Percentiles rank a stretch among this genome's conserved stretches.
phyloP scores from a whole-genome alignment of 2,329 filamentous ascomycete genomes.

The Aspergillus spinulosporus region DNA sequence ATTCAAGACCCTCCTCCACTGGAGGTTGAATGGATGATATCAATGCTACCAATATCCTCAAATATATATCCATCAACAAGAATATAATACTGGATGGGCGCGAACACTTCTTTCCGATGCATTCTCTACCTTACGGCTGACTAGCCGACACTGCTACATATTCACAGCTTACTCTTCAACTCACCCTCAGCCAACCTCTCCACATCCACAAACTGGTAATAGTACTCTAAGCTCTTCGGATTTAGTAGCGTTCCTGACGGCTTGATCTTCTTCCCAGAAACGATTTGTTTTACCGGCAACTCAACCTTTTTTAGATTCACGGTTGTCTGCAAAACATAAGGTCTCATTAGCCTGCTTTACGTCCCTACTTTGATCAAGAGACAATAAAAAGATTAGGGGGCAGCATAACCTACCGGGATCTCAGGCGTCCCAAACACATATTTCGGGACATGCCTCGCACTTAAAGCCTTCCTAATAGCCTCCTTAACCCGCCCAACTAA shows the following conservation, averaged over 20 bases:
- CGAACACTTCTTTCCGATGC: background rate
- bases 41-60: background rate
- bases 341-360: background rate
- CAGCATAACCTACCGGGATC: conserved; percentile 65
- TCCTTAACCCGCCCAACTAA: conserved; percentile 63
- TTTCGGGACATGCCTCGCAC: conserved; percentile 72
- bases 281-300: conserved; percentile 79
- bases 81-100: too few relatives aligned
- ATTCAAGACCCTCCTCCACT: background rate
- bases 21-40: background rate
- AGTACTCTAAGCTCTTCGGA: conserved; percentile 72
- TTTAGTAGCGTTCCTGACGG: conserved; percentile 76
- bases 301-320: conserved; percentile 86
- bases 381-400: background rate
- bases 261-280: conserved; percentile 72
- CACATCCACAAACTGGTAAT: conserved; percentile 74
- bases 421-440: conserved; percentile 78
- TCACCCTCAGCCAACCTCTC: conserved; percentile 58
- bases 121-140: background rate
- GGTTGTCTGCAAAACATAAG: conserved; percentile 59
- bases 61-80: too few relatives aligned
- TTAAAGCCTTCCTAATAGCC: conserved; percentile 66
- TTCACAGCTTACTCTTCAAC: conserved; percentile 25
- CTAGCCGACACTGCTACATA: background rate
- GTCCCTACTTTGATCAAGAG: background rate